Conservation (phyloP, 768 basidiomycete species). For the Pleurotus salmoneostramineus region DNA sequence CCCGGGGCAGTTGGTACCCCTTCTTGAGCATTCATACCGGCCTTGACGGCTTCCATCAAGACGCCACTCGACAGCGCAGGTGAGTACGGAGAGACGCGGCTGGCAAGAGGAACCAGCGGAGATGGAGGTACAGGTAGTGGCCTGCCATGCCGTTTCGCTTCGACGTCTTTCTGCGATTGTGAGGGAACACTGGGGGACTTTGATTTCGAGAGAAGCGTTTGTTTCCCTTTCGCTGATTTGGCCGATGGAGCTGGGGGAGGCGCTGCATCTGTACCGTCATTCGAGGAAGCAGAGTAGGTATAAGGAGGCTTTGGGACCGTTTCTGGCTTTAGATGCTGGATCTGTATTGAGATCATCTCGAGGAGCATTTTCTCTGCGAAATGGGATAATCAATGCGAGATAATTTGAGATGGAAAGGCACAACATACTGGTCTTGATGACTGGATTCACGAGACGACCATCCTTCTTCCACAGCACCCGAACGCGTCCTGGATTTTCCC, state of each 20-base stretch:
- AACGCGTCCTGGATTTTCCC: constrained; percentile 97
- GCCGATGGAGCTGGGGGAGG: constrained; percentile 26
- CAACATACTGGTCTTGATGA: constrained; percentile 73
- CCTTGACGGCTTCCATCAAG: constrained; percentile 80
- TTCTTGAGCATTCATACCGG: constrained; percentile 73
- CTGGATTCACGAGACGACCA: constrained; percentile 56
- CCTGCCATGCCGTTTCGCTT: constrained; percentile 29
- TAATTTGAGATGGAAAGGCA: constrained; percentile 1
- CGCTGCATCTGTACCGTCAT: constrained; percentile 23
- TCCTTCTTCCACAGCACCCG: constrained; percentile 91
- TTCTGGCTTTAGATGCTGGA: constrained; percentile 72
- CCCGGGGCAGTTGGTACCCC: constrained; percentile 34
- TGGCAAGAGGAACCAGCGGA: constrained; percentile 68
- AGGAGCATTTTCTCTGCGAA: constrained; percentile 72
- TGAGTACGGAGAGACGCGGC: constrained; percentile 75
- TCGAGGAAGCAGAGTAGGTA: constrained; percentile 24
- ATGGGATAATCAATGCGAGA: neutral
- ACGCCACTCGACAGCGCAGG: constrained; percentile 76
- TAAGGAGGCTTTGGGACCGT: constrained; percentile 65
- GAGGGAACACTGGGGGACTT: constrained; percentile 32
- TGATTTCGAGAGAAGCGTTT: constrained; percentile 39
- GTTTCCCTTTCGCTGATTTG: constrained; percentile 40
- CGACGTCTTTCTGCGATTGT: constrained; percentile 19
- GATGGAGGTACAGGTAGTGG: constrained; percentile 68
- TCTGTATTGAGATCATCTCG: constrained; percentile 68